Conservation (phyloP, 2,329 filamentous ascomycete genomes). For the Talaromyces pinophilus region DNA sequence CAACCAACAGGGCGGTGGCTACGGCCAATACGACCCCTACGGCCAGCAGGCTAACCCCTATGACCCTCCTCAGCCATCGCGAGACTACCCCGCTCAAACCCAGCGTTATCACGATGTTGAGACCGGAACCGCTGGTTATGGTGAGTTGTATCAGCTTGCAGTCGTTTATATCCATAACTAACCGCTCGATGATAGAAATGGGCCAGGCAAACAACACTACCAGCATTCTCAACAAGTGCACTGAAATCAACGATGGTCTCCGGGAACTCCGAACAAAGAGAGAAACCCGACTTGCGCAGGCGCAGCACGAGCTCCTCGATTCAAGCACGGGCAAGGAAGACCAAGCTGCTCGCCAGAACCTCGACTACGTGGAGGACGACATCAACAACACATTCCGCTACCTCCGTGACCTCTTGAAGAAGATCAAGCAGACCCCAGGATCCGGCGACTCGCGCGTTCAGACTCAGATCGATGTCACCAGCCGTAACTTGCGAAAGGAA, state of each 20-base stretch:
- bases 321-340: conserved; percentile 70
- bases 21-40: conserved; percentile 60
- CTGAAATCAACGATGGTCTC: conserved; percentile 75
- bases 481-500: conserved; percentile 75
- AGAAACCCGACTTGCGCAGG: conserved; percentile 51
- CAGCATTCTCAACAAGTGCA: conserved; percentile 80
- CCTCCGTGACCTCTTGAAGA: conserved; percentile 75
- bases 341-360: conserved; percentile 64
- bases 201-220: conserved; percentile 51
- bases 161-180: background rate
- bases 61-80: conserved; percentile 29
- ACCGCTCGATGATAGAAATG: conserved; percentile 44
- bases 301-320: conserved; percentile 72
- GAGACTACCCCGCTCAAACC: conserved; percentile 4
- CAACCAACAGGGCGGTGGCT: conserved; percentile 45
- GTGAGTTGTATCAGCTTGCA: conserved; percentile 27
- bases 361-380: conserved; percentile 72
- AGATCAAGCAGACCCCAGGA: conserved; percentile 79
- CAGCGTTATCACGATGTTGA: conserved; percentile 32
- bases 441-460: conserved; percentile 71
- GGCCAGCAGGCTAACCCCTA: conserved; percentile 37
- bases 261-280: conserved; percentile 68
- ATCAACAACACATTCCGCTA: conserved; percentile 82
- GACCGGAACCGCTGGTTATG: conserved; percentile 41
- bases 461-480: conserved; percentile 77